Base-by-base conservation (phyloP, 2,329 filamentous ascomycete species). In the Bipolaris sorokiniana region DNA sequence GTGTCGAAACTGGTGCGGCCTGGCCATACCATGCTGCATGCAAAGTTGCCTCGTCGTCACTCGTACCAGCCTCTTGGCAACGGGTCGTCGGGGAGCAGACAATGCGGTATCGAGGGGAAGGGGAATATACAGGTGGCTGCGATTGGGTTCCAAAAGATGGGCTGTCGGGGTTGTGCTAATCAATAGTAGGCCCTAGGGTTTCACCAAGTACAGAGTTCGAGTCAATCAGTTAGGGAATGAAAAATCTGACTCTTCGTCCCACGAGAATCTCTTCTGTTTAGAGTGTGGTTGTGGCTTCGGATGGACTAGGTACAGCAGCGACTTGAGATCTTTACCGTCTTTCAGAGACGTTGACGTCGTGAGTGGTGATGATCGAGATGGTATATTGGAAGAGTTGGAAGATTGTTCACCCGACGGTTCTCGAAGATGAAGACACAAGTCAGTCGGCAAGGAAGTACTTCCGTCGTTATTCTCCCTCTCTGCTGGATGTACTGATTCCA, bases 331-430 rank as follows among this genome's bases (percentile, higher is more conserved):
- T 34, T 58, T 56, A 10, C 48, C 11, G 5, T 58, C 54, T 22
- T 58, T 55, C 5, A 31, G 22, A 15, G 10, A 22, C 7, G 60
- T 47, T 2, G 48, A 42, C 10, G 52, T 42, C 37, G 34, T 15
- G 42, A 26, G 33, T 5, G 20, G 48, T 26, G 23, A 42, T 26
- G 49, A 49, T 33, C 52, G 42, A n/a, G 70, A 61, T 7, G 62
- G 53, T 13, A 63, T 42, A 50, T 68, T 69, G 36, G 68, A 73
- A 26, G 72, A 71, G 50, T 74, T 74, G 63, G 72, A 76, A 6
- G 73, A 75, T 48, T 72, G 67, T 34, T 68, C 67, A 46, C 73
- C 70, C 6, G 68, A 75, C 10, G 68, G 68, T 51, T 69, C 70
- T 23, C 67, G 63, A n/a, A 57, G 54, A 58, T 74, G 69, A 18